Percentiles rank a stretch among this genome's conserved stretches.
Evolutionary conservation across 768 basidiomycete species (phyloP).

Genomic region (Tricholoma sp.): DNA sequence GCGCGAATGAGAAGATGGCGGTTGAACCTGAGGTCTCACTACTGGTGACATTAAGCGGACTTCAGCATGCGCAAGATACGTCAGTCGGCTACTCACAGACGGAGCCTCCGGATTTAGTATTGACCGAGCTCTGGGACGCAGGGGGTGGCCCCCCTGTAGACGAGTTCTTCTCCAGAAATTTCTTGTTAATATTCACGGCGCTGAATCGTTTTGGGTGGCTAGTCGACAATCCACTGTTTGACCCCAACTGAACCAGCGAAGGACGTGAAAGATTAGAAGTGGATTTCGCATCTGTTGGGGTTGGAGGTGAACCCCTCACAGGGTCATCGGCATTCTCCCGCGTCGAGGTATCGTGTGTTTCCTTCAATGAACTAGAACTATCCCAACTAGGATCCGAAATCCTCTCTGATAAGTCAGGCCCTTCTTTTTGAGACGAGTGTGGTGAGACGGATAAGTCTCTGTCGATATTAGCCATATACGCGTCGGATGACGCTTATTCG

Average conservation of each 20-base stretch:
- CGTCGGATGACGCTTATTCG: constrained; percentile 61
- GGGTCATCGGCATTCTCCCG: neutral
- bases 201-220: constrained; percentile 81
- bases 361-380: constrained; percentile 12
- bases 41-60: constrained; percentile 13
- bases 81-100: constrained; percentile 38
- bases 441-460: constrained; percentile 38
- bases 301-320: constrained; percentile 16
- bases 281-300: constrained; percentile 19
- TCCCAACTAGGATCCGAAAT: constrained; percentile 20
- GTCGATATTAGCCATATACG: constrained; percentile 77
- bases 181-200: constrained; percentile 92
- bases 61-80: constrained; percentile 5
- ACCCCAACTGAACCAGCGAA: constrained; percentile 42
- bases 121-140: constrained; percentile 34
- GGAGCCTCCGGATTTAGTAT: constrained; percentile 47
- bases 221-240: constrained; percentile 27
- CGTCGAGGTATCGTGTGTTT: constrained; percentile 3
- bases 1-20: constrained; percentile 62
- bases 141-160: constrained; percentile 46
- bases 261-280: constrained; percentile 31
- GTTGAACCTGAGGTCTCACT: constrained; percentile 57
- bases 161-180: constrained; percentile 89
- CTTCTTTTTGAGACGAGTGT: constrained; percentile 37
- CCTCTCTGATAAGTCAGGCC: constrained; percentile 26